These are phyloP conservation scores for Chaetothyriales sp. DNA, from an alignment of 2,329 filamentous ascomycete genomes.

Conservation along the genomic window DNA sequence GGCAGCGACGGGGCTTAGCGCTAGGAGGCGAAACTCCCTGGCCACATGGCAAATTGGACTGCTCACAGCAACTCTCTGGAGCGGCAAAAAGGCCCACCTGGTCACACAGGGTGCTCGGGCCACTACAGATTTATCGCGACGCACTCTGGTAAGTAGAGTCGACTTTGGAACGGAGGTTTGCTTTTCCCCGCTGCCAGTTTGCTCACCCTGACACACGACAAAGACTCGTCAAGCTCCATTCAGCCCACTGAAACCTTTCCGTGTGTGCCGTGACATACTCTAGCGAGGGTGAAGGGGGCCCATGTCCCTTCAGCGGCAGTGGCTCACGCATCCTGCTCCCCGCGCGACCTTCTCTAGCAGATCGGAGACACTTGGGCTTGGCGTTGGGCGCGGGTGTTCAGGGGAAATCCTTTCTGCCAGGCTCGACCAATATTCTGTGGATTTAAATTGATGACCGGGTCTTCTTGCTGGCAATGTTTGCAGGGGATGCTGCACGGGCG, in stretches of 20 bases:
- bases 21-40: not conserved
- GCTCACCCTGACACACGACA: not conserved
- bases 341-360: not conserved
- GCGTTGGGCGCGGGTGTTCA: not conserved
- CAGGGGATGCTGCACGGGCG: not conserved
- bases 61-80: not conserved
- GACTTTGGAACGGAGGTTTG: not conserved
- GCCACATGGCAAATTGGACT: not conserved
- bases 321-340: not conserved
- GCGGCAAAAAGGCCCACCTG: not conserved
- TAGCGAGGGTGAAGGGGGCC: not conserved
- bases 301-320: too few species aligned
- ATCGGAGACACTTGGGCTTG: not conserved
- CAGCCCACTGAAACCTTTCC: not conserved
- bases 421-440: not conserved
- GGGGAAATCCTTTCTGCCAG: not conserved
- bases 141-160: not conserved
- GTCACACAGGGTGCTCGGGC: not conserved
- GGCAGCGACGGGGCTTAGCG: not conserved
- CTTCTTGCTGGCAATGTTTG: not conserved
- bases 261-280: not conserved
- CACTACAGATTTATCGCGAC: not conserved
- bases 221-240: not conserved
- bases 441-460: not conserved
- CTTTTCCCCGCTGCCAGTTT: not conserved